A percentile compares a stretch with the other conserved stretches of the same genome.
Conservation (phyloP, 768 basidiomycete genomes). For the Mycena sanguinolenta region DNA sequence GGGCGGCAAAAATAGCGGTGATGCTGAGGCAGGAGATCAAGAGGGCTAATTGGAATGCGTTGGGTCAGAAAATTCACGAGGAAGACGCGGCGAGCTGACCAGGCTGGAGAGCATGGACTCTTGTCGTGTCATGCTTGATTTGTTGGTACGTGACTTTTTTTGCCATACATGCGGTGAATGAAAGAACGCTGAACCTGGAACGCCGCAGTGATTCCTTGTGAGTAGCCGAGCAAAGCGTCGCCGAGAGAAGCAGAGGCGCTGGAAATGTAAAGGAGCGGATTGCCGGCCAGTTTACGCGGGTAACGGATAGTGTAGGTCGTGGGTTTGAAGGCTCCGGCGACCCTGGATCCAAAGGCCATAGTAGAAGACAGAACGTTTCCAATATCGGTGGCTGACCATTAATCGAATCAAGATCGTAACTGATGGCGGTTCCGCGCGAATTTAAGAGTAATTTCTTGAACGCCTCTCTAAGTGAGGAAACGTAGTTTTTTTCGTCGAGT, state of each 20-base stretch:
- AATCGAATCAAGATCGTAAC: no score
- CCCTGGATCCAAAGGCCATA: conserved; percentile 7
- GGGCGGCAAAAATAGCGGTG: conserved; percentile 62
- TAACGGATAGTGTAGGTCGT: conserved; percentile 58
- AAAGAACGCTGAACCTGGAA: conserved; percentile 67
- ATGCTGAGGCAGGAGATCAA: conserved; percentile 64
- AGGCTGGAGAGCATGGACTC: conserved; percentile 61
- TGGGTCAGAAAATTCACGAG: background rate
- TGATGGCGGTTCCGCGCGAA: no score
- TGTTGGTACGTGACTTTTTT: conserved; percentile 57
- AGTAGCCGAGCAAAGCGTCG: conserved; percentile 70
- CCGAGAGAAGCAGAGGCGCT: conserved; percentile 68
- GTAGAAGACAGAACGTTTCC: background rate
- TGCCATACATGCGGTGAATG: conserved; percentile 63
- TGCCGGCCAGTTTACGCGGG: conserved; percentile 66
- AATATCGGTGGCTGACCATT: background rate
- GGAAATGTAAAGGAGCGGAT: conserved; percentile 63
- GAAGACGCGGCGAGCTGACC: conserved; percentile 46
- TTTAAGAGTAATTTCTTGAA: no score
- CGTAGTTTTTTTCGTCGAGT: no score
- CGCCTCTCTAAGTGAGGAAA: no score
- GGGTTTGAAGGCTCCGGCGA: conserved; percentile 27
- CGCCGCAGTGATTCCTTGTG: conserved; percentile 65
- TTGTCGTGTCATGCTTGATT: conserved; percentile 57
- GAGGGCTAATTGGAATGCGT: conserved; percentile 57